Conservation (phyloP, 371 early-diverging fungal genomes). For the Mucor ambiguus region DNA sequence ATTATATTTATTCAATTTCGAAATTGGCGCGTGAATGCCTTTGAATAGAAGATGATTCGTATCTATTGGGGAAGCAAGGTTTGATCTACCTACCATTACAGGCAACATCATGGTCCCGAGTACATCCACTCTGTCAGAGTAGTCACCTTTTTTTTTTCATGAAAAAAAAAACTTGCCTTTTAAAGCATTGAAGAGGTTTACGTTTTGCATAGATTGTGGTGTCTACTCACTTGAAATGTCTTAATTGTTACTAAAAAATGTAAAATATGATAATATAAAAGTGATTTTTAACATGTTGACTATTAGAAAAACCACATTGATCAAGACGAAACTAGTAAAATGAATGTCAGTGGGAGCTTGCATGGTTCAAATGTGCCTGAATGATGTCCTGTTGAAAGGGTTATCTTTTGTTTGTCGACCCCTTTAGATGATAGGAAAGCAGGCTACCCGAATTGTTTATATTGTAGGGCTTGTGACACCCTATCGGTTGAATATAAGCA, state of each 20-base stretch:
- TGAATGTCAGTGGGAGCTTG: not conserved
- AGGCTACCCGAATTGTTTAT: not conserved
- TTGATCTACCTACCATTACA: conserved; percentile 46
- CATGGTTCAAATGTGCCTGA: not conserved
- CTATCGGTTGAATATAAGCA: not conserved
- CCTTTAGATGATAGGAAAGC: not conserved
- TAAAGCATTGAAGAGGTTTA: conserved; percentile 11
- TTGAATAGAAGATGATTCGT: conserved; percentile 16
- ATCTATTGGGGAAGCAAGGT: conserved; percentile 27
- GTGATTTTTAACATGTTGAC: not conserved
- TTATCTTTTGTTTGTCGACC: not conserved
- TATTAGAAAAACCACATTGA: not conserved
- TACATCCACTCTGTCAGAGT: conserved; percentile 46
- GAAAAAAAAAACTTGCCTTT: conserved; percentile 29
- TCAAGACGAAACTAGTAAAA: not conserved
- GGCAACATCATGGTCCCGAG: conserved; percentile 37
- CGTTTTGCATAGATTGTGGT: conserved; percentile 5
- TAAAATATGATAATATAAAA: conserved; percentile 5
- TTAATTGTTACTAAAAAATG: conserved; percentile 16
- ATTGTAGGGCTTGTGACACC: not conserved
- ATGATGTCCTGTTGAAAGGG: not conserved
- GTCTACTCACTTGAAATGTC: not conserved
- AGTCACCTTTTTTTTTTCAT: conserved; percentile 33
- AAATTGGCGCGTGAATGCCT: conserved; percentile 16
- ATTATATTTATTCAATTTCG: conserved; percentile 2